These are phyloP conservation scores for Amanita pseudoporphyria DNA, from an alignment of 768 basidiomycete genomes.

Conservation along the genomic window DNA sequence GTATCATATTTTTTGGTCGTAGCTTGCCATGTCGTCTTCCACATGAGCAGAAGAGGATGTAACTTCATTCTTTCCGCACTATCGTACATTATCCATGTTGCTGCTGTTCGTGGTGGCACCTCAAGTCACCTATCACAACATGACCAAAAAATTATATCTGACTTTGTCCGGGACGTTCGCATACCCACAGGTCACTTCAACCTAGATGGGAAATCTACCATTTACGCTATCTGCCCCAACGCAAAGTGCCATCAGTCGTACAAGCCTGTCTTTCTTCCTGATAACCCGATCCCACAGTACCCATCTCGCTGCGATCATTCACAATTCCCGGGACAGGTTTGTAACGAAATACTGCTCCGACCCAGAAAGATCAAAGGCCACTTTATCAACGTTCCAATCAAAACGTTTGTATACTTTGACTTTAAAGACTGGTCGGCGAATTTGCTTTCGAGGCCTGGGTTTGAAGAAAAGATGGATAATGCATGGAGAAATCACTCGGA, in stretches of 20 bases:
- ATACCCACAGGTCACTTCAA: not conserved
- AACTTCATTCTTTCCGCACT: conserved; percentile 15
- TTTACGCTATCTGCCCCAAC: not conserved
- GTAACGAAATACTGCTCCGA: not conserved
- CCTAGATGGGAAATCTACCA: not conserved
- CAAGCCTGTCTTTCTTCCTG: not conserved
- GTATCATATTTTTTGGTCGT: conserved; percentile 14
- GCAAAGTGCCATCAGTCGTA: not conserved
- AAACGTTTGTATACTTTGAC: conserved; percentile 8
- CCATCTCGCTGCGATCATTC: not conserved
- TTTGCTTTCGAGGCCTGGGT: conserved; percentile 8
- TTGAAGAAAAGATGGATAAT: conserved; percentile 8
- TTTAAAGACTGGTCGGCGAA: conserved; percentile 14
- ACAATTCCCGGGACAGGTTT: not conserved
- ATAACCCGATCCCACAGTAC: not conserved
- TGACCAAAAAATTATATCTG: not conserved
- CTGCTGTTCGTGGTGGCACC: not conserved
- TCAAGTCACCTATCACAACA: not conserved
- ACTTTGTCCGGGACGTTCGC: not conserved
- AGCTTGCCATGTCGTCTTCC: conserved; percentile 13
- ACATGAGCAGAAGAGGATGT: conserved; percentile 4
- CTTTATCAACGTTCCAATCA: conserved; percentile 7
- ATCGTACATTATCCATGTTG: conserved; percentile 9
- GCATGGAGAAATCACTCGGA: conserved; percentile 10
- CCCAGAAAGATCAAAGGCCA: not conserved